Evolutionary conservation across 139 green algal genomes (phyloP), one percentile per base, ranked within the genome.

Genomic region (Tetraselmis striata): DNA sequence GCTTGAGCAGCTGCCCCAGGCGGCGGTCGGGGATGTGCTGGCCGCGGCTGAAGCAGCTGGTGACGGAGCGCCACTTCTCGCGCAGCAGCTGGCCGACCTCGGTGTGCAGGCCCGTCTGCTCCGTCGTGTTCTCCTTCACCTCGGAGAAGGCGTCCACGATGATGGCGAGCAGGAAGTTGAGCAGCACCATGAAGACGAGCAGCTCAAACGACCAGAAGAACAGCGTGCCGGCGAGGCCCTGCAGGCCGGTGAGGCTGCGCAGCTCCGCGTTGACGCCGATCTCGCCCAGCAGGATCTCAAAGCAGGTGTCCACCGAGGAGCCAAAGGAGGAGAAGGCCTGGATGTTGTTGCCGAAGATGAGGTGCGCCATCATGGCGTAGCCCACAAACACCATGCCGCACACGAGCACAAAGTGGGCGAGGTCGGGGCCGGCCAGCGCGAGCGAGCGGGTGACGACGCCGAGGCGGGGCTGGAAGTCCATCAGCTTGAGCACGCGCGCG

Each of bases 121-220:
- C 93, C 29, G 88, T 82, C 1, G 89, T 93, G 79, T 90, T 90
- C 85, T 91, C 77, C 76, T 87, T 88, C 59, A 92, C 85, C 85
- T 94, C 92, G 1, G 88, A 92, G 86, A 95, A 96, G 11, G 93
- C 92, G 32, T 96, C 92, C 77, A 95, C 91, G 80, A 96, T 95
- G 88, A 96, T 97, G 81, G 92, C 92, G 79, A 95, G 89, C 85
- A 97, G 87, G 89, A 97, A 96, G 86, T 97, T 97, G 85, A 97
- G 90, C 86, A 96, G 87, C 77, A 97, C 94, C 86, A 97, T 92
- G 89, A 95, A 95, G 23, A 97, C 93, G 77, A 97, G 84, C 32
- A 97, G 84, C 87, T 94, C 88, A 78, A 92, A 97, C 23, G 88
- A 89, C 92, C 93, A 97, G 89, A 96, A 97, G 85, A 95, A 96